Evolutionary conservation across 768 basidiomycete genomes (phyloP), one percentile per base, ranked within the genome.

Genomic region (Epithele typhae): DNA sequence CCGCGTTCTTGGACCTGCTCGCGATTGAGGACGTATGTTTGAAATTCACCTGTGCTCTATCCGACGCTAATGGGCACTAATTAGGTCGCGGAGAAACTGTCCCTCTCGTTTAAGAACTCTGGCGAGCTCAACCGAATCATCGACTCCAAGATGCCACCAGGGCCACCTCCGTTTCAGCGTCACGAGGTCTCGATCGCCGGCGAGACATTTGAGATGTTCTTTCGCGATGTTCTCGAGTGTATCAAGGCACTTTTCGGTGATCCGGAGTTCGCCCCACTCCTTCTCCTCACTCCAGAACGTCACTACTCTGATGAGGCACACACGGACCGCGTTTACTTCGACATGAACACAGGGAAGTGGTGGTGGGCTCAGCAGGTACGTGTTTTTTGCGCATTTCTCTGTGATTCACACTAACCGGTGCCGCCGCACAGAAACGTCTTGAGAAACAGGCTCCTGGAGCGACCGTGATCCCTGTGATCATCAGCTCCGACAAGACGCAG

Each of bases 311-410:
- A 71, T 46, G 50, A 39, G 0, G 57, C 62, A 6, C 22, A 58
- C 8, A 63, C 37, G 1, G 35, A 46, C 0, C 46, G 64, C 0
- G 14, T 73, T 0, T 75, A 66, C 46, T 52, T 59, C 48, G 73
- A 77, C 37, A 68, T 77, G 66, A 62, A 75, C 34, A 77, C 73
- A 0, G 73, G 70, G 0, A 64, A 67, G 37, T 79, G 77, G 77
- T 77, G 75, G 77, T 77, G 75, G 75, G 38, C 39, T 9, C 69
- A 64, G 1, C 76, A 77, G 63, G 76, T 75, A 49, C 22, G 63
- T 8, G 23, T 23, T 4, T n/a, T 35, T 15, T 30, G 27, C n/a
- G n/a, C n/a, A n/a, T n/a, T n/a, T 7, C 8, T 23, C 23, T 37
- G 14, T 37, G 3, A 40, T 8, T 1, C 17, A 42, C 44, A 30